Evolutionary conservation across 129 eudicot genomes (phyloP).

Genomic region (Escallonia herrerae): DNA sequence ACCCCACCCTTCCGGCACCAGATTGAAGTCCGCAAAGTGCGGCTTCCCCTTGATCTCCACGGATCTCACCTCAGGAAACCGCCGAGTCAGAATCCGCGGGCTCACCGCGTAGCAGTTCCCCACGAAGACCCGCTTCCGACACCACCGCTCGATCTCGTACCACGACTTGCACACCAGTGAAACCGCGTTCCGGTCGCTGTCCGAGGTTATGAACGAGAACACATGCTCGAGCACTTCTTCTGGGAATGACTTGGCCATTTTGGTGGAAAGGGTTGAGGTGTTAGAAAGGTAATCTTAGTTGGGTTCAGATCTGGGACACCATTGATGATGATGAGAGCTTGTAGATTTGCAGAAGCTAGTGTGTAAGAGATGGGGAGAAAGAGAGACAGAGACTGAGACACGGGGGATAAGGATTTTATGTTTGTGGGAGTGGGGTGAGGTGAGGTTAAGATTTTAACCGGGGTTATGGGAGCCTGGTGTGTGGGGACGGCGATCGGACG

Average conservation of each 20-base stretch:
- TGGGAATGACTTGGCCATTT: slow-evolving; percentile 70
- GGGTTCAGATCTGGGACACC: slow-evolving; percentile 31
- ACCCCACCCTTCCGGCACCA: slow-evolving; percentile 97
- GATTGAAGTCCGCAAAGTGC: slow-evolving; percentile 88
- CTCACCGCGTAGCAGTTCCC: slow-evolving; percentile 86
- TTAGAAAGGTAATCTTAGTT: no score
- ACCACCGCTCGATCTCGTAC: slow-evolving; percentile 86
- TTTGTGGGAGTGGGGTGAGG: slow-evolving; percentile 31
- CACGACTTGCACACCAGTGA: slow-evolving; percentile 85
- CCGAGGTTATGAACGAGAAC: slow-evolving; percentile 47
- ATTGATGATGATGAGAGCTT: slow-evolving; percentile 12
- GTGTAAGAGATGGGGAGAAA: slow-evolving; percentile 24
- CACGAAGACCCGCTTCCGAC: slow-evolving; percentile 56
- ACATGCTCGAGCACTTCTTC: slow-evolving; percentile 80
- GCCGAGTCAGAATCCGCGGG: slow-evolving; percentile 50
- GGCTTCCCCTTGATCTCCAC: slow-evolving; percentile 85
- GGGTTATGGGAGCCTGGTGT: slow-evolving; percentile 17
- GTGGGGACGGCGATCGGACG: slow-evolving; percentile 4
- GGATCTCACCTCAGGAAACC: slow-evolving; percentile 74
- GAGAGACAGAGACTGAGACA: slow-evolving; percentile 18
- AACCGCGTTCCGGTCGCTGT: slow-evolving; percentile 65
- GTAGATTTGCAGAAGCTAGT: slow-evolving; percentile 7
- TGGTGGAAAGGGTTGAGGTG: background rate
- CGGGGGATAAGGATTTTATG: slow-evolving; percentile 32
- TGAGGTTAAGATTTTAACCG: slow-evolving; percentile 39